These are phyloP conservation scores for Citrullus colocynthis DNA, from an alignment of 306 rosid genomes.

Conservation along the genomic window DNA sequence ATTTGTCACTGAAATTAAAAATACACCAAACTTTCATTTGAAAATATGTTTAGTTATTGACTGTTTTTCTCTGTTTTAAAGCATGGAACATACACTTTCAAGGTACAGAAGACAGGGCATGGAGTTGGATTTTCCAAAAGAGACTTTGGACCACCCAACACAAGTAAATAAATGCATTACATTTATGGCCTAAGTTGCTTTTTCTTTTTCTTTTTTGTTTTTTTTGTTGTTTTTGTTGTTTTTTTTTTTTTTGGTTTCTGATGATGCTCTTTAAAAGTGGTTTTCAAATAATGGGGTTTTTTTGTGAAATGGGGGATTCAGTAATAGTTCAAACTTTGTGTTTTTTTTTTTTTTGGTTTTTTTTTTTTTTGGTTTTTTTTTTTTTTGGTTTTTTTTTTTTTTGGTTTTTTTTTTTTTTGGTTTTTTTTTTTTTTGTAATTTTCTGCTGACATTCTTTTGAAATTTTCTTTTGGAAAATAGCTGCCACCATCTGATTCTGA, in stretches of 20 bases:
- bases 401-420: too few relatives aligned
- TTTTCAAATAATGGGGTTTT: neutral
- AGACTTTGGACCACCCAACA: conserved; percentile 10
- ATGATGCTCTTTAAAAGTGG: neutral
- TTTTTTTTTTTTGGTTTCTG: too few relatives aligned
- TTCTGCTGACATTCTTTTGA: neutral
- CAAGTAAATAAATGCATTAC: neutral
- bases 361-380: too few relatives aligned
- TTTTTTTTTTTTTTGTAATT: neutral
- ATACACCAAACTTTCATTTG: neutral
- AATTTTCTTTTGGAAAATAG: neutral
- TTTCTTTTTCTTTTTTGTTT: neutral
- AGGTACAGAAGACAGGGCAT: conserved; percentile 27
- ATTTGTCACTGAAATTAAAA: neutral
- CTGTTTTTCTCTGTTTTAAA: conserved; percentile 16
- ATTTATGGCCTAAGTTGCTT: neutral
- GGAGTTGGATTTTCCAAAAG: conserved; percentile 16
- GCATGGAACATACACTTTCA: conserved; percentile 54
- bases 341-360: neutral
- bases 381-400: too few relatives aligned
- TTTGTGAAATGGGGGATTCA: neutral
- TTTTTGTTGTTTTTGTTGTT: too few relatives aligned
- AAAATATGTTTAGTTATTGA: conserved; percentile 1
- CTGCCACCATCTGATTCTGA: conserved; percentile 3
- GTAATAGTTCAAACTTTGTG: neutral